Base-by-base conservation (phyloP, 2,329 filamentous ascomycete genomes). In the Stylonectria norvegica region DNA sequence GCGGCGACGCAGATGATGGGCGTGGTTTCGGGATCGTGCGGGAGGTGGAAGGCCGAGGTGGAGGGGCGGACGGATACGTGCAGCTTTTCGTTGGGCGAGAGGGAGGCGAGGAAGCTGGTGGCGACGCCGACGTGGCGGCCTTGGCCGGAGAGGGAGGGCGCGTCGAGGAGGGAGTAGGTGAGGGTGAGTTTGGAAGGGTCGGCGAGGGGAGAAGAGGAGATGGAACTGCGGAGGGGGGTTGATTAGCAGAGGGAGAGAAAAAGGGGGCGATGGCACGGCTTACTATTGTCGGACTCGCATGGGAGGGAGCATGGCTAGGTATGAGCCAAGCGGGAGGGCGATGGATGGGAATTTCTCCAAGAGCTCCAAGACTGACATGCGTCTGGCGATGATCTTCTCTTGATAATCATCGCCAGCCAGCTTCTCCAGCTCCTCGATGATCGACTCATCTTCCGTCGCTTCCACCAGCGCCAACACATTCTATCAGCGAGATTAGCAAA, bases 281-380 rank as follows among this genome's bases (percentile, higher is more conserved):
- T 51, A 68, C 61, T 89, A 89, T 60, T 87, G 83, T n/a, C 85
- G 76, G 27, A 86, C 73, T 19, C 85, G 80, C 81, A 93, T 86
- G 0, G 86, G 83, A 2, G 85, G 84, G 1, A 89, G 74, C 72
- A 89, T 83, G 22, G 73, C 71, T 6, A 93, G 70, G 66, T 85
- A 91, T 14, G 77, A 66, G 4, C 74, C 74, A 17, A 93, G 73
- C 0, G 85, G 73, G 0, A 91, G 62, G 3, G 75, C 64, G 20
- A 86, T 69, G 0, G 69, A 63, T 0, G 76, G 70, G 56, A 81
- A 83, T 9, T 73, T 70, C 55, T 87, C 81, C 1, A 91, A 72
- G 2, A 91, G 69, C 45, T 89, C 83, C 5, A 91, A 69, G 1
- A 85, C 65, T 0, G 81, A 83, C 15, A 81, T 66, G 8, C 77